Conservation (phyloP, 345 rosid species). For the Euclidium syriacum region DNA sequence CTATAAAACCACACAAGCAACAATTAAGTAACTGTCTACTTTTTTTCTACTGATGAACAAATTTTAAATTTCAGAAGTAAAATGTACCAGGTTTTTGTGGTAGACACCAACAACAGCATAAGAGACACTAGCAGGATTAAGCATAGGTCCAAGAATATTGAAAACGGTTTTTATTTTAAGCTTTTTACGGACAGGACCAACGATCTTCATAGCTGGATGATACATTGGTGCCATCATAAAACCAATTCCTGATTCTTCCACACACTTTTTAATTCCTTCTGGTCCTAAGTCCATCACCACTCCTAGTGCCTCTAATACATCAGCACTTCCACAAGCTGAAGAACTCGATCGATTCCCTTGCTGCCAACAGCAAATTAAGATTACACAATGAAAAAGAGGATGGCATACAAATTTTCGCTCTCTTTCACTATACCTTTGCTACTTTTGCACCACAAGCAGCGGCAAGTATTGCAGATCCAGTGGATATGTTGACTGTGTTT, state of each 20-base stretch:
- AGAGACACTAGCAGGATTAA: constrained; percentile 81
- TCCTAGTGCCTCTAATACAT: constrained; percentile 81
- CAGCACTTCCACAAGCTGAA: constrained; percentile 99
- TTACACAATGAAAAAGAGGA: no score
- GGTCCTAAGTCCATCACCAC: constrained; percentile 72
- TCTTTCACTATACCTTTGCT: constrained; percentile 89
- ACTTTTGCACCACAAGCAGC: constrained; percentile 97
- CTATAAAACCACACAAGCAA: constrained; percentile 35
- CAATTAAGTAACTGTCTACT: background rate
- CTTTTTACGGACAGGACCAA: constrained; percentile 76
- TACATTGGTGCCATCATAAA: constrained; percentile 89
- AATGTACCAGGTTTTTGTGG: constrained; percentile 62
- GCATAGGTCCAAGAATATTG: constrained; percentile 87
- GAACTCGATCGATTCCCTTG: constrained; percentile 97
- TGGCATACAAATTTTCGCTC: no score
- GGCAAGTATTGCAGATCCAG: constrained; percentile 88
- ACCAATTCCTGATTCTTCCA: constrained; percentile 80
- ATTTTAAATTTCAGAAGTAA: background rate
- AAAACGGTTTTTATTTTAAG: constrained; percentile 81
- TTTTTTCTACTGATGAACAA: background rate
- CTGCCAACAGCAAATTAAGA: constrained; percentile 79
- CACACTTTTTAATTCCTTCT: constrained; percentile 69
- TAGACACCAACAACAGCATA: constrained; percentile 92
- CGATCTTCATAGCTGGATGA: constrained; percentile 93
- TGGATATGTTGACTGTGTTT: constrained; percentile 89